Percentiles rank a stretch among this genome's conserved stretches.
phyloP scores from a whole-genome alignment of 2,329 filamentous ascomycete species.

The Coleophoma cylindrospora region DNA sequence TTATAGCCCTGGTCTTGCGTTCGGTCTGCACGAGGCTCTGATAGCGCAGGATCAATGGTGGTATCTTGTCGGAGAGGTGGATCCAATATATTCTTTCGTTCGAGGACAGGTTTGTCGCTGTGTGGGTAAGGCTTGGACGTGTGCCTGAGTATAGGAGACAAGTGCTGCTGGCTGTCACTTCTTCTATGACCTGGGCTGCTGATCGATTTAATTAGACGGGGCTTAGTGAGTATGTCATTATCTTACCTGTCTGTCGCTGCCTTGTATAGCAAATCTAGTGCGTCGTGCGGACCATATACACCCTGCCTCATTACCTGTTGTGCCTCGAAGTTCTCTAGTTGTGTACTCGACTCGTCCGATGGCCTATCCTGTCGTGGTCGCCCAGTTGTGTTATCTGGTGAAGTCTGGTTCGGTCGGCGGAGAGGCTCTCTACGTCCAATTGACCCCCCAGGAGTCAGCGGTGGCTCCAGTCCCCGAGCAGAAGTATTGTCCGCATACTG shows the following conservation, averaged over 20 bases:
- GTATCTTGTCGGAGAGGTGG: constrained; percentile 13
- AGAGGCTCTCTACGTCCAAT: constrained; percentile 62
- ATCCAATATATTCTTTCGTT: constrained; percentile 12
- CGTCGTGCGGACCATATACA: constrained; percentile 89
- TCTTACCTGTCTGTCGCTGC: constrained; percentile 61
- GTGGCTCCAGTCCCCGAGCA: constrained; percentile 24
- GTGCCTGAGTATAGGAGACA: constrained; percentile 17
- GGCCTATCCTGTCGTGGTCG: constrained; percentile 19
- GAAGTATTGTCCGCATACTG: constrained; percentile 25
- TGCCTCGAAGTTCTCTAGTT: constrained; percentile 60
- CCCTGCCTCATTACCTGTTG: constrained; percentile 62
- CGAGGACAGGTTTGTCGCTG: constrained; percentile 14
- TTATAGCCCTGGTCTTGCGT: constrained; percentile 50
- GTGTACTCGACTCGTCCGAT: constrained; percentile 52
- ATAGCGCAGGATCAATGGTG: constrained; percentile 23
- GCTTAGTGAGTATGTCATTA: constrained; percentile 35
- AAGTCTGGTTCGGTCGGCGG: constrained; percentile 48
- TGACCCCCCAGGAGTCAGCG: constrained; percentile 62
- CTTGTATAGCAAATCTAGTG: constrained; percentile 85
- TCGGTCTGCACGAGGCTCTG: constrained; percentile 10
- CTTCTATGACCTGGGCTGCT: constrained; percentile 27
- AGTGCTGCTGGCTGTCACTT: constrained; percentile 16
- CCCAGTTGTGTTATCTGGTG: constrained; percentile 26
- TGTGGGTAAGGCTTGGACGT: constrained; percentile 12
- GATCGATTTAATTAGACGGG: constrained; percentile 40